phyloP scores from a whole-genome alignment of 257 asterid genomes.

The Rauvolfia tetraphylla region DNA sequence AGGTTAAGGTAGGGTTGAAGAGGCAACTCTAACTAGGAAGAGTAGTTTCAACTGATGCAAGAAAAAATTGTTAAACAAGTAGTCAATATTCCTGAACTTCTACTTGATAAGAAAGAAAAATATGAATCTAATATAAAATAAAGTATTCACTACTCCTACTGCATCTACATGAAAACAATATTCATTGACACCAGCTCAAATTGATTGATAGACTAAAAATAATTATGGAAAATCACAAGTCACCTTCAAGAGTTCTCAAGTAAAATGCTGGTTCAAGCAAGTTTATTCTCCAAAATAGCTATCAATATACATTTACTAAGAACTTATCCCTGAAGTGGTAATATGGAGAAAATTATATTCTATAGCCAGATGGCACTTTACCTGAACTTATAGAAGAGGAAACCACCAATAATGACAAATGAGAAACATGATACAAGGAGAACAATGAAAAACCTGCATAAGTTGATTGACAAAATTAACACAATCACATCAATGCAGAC shows the following conservation, averaged over 20 bases:
- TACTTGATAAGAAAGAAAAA: not conserved
- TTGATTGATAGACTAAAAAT: not conserved
- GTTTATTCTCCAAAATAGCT: not conserved
- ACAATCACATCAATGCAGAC: not conserved
- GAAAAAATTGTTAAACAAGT: not conserved
- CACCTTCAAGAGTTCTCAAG: not conserved
- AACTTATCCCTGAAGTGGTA: not conserved
- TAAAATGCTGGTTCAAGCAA: not conserved
- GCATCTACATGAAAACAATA: too few species aligned
- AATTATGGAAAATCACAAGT: not conserved
- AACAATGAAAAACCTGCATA: conserved; percentile 74
- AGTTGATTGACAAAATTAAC: conserved; percentile 8
- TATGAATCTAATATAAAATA: not conserved
- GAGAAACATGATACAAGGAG: conserved; percentile 80
- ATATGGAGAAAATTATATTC: not conserved
- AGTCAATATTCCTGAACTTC: not conserved
- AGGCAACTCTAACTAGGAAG: not conserved
- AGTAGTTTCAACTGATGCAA: not conserved
- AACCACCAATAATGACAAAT: conserved; percentile 85
- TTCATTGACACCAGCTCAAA: not conserved
- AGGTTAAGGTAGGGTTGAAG: not conserved
- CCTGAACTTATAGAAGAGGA: conserved; percentile 90
- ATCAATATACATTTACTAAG: not conserved
- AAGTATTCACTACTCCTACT: not conserved
- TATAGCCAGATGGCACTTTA: conserved; percentile 19